Conservation (phyloP, 2,329 filamentous ascomycete genomes). For the Venturia oleaginea region DNA sequence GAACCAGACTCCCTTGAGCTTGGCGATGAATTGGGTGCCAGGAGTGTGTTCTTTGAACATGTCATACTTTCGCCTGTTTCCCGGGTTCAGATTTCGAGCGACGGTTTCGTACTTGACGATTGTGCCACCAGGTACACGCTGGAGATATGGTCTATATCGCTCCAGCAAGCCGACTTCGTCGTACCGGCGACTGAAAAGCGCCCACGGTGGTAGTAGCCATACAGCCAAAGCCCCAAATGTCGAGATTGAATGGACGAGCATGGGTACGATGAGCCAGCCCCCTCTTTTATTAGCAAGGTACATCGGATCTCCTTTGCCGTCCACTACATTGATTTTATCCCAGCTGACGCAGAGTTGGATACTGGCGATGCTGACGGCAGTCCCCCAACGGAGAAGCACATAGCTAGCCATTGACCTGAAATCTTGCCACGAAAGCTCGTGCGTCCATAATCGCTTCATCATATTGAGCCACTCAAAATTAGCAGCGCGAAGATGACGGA, state of each 20-base stretch:
- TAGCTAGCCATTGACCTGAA: conserved; percentile 9
- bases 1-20: conserved; percentile 5
- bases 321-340: background rate
- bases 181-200: background rate
- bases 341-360: conserved; percentile 8
- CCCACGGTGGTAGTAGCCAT: background rate
- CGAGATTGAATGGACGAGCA: conserved; percentile 1
- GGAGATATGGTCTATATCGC: conserved; percentile 3
- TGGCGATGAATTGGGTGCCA: background rate
- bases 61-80: background rate
- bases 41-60: conserved; percentile 2
- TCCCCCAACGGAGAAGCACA: conserved; percentile 4
- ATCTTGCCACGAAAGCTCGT: conserved; percentile 8
- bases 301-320: background rate
- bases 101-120: conserved; percentile 7
- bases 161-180: conserved; percentile 5
- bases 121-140: background rate
- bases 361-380: conserved; percentile 8
- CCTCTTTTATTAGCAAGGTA: conserved; percentile 2
- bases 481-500: background rate
- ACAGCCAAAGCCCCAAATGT: background rate
- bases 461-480: conserved; percentile 7
- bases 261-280: background rate
- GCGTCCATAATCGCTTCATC: conserved; percentile 5
- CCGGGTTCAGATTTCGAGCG: background rate